phyloP scores from a whole-genome alignment of 225 moss, liverwort and hornwort genomes.

The Anthoceros angustus region DNA sequence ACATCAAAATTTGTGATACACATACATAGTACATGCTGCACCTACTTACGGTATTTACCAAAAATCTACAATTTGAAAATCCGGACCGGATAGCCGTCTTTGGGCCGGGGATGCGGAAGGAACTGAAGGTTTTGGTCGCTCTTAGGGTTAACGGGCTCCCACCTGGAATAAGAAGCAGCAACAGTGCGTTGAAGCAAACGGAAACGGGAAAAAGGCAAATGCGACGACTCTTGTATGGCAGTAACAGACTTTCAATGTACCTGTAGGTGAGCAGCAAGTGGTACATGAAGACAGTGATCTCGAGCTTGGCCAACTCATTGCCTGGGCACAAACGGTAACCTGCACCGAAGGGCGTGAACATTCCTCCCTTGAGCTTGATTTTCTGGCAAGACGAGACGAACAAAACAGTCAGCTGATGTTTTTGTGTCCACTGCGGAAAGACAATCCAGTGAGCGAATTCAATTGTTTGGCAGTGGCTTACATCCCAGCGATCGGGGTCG shows the following conservation, averaged over 20 bases:
- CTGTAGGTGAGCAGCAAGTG: slow-evolving; percentile 1
- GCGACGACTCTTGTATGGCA: not conserved
- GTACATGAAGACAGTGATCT: not conserved
- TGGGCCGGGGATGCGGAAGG: slow-evolving; percentile 1
- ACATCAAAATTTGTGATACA: too few species aligned
- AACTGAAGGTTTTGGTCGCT: not conserved
- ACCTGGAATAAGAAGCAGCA: not conserved
- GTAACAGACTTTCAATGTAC: not conserved
- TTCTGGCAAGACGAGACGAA: not conserved
- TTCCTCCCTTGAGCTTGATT: slow-evolving; percentile 1
- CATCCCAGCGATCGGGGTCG: slow-evolving; percentile 20
- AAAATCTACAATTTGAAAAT: not conserved
- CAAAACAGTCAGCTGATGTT: not conserved
- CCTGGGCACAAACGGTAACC: not conserved
- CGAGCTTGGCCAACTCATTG: slow-evolving; percentile 2
- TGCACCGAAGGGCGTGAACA: not conserved
- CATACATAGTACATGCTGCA: not conserved
- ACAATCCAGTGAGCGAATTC: not conserved
- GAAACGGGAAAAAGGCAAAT: not conserved
- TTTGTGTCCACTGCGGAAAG: not conserved
- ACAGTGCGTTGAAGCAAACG: not conserved
- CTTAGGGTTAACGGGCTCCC: not conserved
- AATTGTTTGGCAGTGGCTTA: not conserved
- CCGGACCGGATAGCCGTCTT: not conserved
- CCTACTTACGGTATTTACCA: not conserved